A percentile compares a stretch with the other conserved stretches of the same genome.
Conservation (phyloP, 345 rosid species). For the Dipteronia dyeriana region DNA sequence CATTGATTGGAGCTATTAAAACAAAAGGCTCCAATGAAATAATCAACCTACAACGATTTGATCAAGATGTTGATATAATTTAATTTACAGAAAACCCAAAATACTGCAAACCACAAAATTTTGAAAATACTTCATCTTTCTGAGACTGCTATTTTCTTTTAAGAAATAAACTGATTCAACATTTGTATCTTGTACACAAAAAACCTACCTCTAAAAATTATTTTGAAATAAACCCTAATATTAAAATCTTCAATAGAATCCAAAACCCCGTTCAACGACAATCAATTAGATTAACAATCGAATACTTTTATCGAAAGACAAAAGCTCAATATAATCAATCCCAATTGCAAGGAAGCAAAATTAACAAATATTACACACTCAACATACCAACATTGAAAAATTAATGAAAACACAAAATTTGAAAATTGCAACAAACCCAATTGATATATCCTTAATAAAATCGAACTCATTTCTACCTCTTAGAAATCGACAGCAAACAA, state of each 20-base stretch:
- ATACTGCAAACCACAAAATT: neutral
- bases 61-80: neutral
- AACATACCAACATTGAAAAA: no score
- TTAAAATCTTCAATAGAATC: constrained; percentile 12
- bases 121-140: neutral
- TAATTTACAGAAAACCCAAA: neutral
- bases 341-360: no score
- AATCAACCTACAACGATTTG: neutral
- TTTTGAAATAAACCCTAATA: constrained; percentile 39
- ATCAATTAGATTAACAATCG: constrained; percentile 21
- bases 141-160: neutral
- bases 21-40: neutral
- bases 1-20: neutral
- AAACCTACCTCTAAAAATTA: constrained; percentile 17
- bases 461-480: no score
- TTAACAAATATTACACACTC: no score
- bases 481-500: no score
- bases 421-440: no score
- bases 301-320: neutral
- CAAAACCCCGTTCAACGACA: constrained; percentile 17
- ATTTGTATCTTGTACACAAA: constrained; percentile 1
- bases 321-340: no score
- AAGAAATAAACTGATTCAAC: constrained; percentile 1
- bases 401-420: no score
- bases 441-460: no score